Evolutionary conservation across 257 asterid species (phyloP).

Genomic region (Plantago ovata): DNA sequence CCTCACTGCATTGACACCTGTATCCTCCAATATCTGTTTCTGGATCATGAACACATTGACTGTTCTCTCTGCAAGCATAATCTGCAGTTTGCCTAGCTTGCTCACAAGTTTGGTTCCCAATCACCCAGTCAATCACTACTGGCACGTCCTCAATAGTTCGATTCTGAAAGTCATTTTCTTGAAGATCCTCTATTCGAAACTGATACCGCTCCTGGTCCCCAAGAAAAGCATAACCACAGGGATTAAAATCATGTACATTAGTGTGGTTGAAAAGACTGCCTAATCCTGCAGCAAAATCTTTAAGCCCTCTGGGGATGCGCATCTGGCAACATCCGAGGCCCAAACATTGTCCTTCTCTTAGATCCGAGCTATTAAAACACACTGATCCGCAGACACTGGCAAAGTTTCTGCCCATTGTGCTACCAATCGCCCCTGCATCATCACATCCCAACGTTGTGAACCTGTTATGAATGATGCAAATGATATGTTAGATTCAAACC

Average conservation of each 20-base stretch:
- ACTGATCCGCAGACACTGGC: conserved; percentile 6
- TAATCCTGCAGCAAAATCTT: background rate
- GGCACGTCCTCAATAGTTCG: conserved; percentile 25
- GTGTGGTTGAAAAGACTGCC: conserved; percentile 7
- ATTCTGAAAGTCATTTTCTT: conserved; percentile 9
- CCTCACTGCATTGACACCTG: conserved; percentile 24
- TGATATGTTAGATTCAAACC: background rate
- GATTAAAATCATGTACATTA: background rate
- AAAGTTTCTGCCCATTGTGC: conserved; percentile 9
- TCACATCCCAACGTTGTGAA: conserved; percentile 34
- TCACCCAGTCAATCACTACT: conserved; percentile 32
- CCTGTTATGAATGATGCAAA: background rate
- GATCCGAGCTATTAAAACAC: conserved; percentile 5
- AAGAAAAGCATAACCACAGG: conserved; percentile 31
- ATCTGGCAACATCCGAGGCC: conserved; percentile 30
- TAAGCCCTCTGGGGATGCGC: conserved; percentile 15
- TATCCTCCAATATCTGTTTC: conserved; percentile 31
- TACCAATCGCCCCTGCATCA: background rate
- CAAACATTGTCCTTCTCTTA: conserved; percentile 14
- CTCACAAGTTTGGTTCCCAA: conserved; percentile 25
- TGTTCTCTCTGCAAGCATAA: conserved; percentile 24
- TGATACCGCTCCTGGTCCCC: conserved; percentile 16
- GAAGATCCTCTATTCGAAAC: conserved; percentile 5
- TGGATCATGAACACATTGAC: conserved; percentile 29
- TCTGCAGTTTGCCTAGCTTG: conserved; percentile 1